Conservation (phyloP, 192 early-diverging fungal genomes). For the Entomortierella beljakovae region DNA sequence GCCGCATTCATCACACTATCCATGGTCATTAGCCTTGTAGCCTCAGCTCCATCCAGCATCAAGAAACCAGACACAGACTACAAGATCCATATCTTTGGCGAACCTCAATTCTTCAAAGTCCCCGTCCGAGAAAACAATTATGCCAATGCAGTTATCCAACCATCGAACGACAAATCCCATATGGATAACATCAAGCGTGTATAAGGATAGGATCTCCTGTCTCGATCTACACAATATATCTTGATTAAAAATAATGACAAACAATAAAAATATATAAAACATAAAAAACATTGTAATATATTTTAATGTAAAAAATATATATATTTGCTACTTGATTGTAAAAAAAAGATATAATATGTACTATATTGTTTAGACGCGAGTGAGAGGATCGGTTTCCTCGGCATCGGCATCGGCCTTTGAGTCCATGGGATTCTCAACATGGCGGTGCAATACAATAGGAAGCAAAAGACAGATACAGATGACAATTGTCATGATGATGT, state of each 20-base stretch:
- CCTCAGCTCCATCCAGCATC: background rate
- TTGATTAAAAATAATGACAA: no score
- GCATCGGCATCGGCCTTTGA: conserved; percentile 19
- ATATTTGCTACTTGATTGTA: background rate
- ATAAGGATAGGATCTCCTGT: no score
- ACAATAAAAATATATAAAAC: no score
- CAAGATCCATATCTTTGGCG: conserved; percentile 4
- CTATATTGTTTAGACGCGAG: conserved; percentile 22
- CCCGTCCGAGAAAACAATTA: conserved; percentile 10
- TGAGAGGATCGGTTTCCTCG: conserved; percentile 15
- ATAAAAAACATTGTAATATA: no score
- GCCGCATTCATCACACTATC: background rate
- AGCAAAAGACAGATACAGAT: conserved; percentile 32
- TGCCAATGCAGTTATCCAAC: background rate
- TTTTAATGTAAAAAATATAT: conserved; percentile 14
- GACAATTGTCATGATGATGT: conserved; percentile 52
- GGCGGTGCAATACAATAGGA: conserved; percentile 37
- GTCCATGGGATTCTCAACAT: conserved; percentile 25
- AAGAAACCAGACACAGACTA: background rate
- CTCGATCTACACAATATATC: no score
- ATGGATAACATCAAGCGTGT: no score
- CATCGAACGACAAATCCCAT: background rate
- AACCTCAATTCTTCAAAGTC: background rate
- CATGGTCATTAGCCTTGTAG: conserved; percentile 15
- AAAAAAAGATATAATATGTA: background rate